Base-by-base conservation (phyloP, 1,139 yeast species). In the Suhomyces anneliseae region DNA sequence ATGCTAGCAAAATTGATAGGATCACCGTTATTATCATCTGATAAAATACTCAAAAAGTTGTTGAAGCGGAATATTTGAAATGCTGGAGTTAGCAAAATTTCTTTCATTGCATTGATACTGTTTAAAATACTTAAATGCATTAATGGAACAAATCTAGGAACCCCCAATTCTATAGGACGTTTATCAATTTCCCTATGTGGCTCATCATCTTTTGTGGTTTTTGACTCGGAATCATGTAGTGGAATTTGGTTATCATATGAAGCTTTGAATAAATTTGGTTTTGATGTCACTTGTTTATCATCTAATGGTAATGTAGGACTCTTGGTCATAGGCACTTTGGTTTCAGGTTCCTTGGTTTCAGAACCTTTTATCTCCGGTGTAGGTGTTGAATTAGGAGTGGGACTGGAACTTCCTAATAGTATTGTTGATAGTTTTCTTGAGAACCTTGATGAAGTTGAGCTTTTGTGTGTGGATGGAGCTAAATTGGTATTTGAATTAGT, bases 1-100 rank as follows among this genome's bases (percentile, higher is more conserved):
- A 71, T 64, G 35, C 57, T 64, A 14, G 77, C 74, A 58, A 74
- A 74, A 49, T 66, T 72, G n/a, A 72, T 61, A 0, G 79, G 73
- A 53, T 74, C 79, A 42, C 64, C 63, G 19, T 57, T 54, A 44
- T 69, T 77, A 46, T 69, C 70, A 10, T 64, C 71, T 26, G 63
- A 51, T 27, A 73, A 46, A 26, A 68, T 59, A 31, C 68, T 71
- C 12, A 74, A 60, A 51, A 69, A 74, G 43, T 61, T 64, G 44
- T 66, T 62, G 51, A 60, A 75, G n/a, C 77, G 55, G 50, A 66
- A 62, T 5, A 64, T 49, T 47, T 69, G 73, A 47, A 66, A 70
- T 2, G 61, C 53, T 1, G 77, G 76, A 4, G 67, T 56, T 15
- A 56, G 51, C 27, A 73, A 59, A 26, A 46, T 50, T 14, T 51